These are phyloP conservation scores for Pseudoneurospora amorphoporcata DNA, from an alignment of 495 filamentous ascomycete genomes.

Conservation along the genomic window DNA sequence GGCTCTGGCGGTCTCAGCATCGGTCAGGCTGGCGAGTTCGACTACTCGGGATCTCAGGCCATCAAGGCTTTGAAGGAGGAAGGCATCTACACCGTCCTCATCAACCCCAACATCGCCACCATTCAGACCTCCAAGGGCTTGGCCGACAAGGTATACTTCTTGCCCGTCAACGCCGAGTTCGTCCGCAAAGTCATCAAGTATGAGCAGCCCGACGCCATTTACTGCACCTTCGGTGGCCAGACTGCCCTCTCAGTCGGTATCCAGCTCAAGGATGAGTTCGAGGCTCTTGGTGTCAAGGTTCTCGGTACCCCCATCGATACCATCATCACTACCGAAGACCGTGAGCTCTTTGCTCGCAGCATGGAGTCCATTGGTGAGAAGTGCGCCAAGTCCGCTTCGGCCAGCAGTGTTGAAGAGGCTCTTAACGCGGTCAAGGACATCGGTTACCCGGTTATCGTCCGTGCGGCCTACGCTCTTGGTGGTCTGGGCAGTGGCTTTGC, in stretches of 20 bases:
- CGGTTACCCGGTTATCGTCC: slow-evolving; percentile 91
- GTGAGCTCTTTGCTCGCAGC: slow-evolving; percentile 90
- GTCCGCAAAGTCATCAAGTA: slow-evolving; percentile 92
- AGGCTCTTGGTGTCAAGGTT: slow-evolving; percentile 79
- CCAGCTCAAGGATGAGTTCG: slow-evolving; percentile 92
- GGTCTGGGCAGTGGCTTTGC: slow-evolving; percentile 95
- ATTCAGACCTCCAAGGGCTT: slow-evolving; percentile 98
- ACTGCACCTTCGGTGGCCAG: slow-evolving; percentile 93
- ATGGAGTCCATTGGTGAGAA: slow-evolving; percentile 99
- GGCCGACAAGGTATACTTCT: slow-evolving; percentile 95
- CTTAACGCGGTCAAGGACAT: slow-evolving; percentile 75
- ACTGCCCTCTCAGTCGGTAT: slow-evolving; percentile 93
- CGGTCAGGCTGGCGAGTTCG: slow-evolving; percentile 94
- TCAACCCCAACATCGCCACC: slow-evolving; percentile 98
- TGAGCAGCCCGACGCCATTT: slow-evolving; percentile 89
- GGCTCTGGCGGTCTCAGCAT: slow-evolving; percentile 92
- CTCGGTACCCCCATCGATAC: slow-evolving; percentile 95
- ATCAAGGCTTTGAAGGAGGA: slow-evolving; percentile 97
- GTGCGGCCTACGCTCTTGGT: slow-evolving; percentile 91
- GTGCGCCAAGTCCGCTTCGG: slow-evolving; percentile 93
- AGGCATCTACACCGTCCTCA: slow-evolving; percentile 83
- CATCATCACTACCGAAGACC: slow-evolving; percentile 96
- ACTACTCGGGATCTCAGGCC: slow-evolving; percentile 92
- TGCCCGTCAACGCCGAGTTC: slow-evolving; percentile 93
- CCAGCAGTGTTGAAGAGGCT: slow-evolving; percentile 77